Percentiles rank a stretch among this genome's conserved stretches.
Evolutionary conservation across 257 asterid species (phyloP).

Genomic region (Paraleonurus japonicus): DNA sequence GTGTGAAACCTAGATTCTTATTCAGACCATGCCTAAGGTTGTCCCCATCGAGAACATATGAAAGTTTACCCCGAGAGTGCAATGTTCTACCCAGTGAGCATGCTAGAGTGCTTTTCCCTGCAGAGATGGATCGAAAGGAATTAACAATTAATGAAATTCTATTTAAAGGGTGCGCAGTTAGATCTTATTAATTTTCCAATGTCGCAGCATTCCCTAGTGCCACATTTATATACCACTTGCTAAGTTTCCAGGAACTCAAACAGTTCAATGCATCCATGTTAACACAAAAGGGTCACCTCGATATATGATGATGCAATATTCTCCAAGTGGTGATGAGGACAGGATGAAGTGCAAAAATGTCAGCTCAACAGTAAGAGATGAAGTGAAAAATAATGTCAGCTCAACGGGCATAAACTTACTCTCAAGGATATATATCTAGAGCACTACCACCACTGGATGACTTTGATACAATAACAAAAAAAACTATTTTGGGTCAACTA

Average conservation of each 20-base stretch:
- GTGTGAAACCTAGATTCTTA: slow-evolving; percentile 81
- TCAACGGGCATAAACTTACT: not conserved
- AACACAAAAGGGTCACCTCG: not conserved
- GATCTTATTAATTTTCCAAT: not conserved
- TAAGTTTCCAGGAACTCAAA: not conserved
- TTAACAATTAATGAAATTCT: not conserved
- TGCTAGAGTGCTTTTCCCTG: slow-evolving; percentile 94
- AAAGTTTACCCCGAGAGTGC: slow-evolving; percentile 82
- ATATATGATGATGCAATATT: not conserved
- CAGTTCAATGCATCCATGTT: not conserved
- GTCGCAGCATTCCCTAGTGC: not conserved
- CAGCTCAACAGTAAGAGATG: not conserved
- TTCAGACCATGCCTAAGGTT: slow-evolving; percentile 94
- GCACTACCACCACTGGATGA: too few species aligned
- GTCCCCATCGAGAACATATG: slow-evolving; percentile 94
- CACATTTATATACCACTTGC: not conserved
- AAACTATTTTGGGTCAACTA: not conserved
- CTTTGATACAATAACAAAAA: not conserved
- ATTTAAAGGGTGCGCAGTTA: not conserved
- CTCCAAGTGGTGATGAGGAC: not conserved
- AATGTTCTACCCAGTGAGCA: slow-evolving; percentile 84
- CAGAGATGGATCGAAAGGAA: slow-evolving; percentile 17
- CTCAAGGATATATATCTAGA: not conserved
- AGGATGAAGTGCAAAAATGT: slow-evolving; percentile 2
- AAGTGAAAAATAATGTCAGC: too few species aligned